Evolutionary conservation across 345 rosid genomes (phyloP).

Genomic region (Pseudoturritis turrita): DNA sequence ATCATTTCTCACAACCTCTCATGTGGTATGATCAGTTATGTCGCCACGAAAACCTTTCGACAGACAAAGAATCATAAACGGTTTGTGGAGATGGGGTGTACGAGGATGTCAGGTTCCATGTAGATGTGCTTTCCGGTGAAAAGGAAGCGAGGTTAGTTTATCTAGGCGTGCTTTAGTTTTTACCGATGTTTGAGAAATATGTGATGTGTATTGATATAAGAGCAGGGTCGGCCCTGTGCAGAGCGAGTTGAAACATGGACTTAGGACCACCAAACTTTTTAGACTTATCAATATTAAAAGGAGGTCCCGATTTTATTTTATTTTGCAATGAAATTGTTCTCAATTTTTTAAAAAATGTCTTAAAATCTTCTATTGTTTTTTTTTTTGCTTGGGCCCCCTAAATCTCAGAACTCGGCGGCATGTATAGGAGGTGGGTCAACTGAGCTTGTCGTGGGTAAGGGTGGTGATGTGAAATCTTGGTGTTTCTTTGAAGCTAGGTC

Average conservation of each 20-base stretch:
- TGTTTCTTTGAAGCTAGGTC: slow-evolving; percentile 57
- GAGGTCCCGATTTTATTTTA: too few species aligned
- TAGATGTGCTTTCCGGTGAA: slow-evolving; percentile 52
- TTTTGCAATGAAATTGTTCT: too few species aligned
- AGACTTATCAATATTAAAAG: too few species aligned
- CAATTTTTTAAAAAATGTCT: too few species aligned
- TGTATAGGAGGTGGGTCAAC: slow-evolving; percentile 79
- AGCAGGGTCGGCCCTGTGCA: too few species aligned
- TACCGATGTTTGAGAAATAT: slow-evolving; percentile 45
- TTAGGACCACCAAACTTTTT: too few species aligned
- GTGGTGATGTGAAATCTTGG: slow-evolving; percentile 43
- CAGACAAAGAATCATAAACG: slow-evolving; percentile 41
- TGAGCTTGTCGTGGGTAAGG: slow-evolving; percentile 53
- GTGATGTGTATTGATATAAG: slow-evolving; percentile 40
- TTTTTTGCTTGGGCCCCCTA: too few species aligned
- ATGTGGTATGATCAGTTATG: slow-evolving; percentile 35
- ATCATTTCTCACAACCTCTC: slow-evolving; percentile 37
- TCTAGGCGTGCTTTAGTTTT: slow-evolving; percentile 57
- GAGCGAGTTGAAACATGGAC: too few species aligned
- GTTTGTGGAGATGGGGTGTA: slow-evolving; percentile 30
- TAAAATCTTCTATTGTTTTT: too few species aligned
- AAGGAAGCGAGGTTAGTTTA: slow-evolving; percentile 58
- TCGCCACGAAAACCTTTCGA: slow-evolving; percentile 61
- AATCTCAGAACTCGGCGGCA: too few species aligned
- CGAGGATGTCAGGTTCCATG: slow-evolving; percentile 35